Percentiles rank a stretch among this genome's conserved stretches.
These are phyloP conservation scores for Elongisporangium prolatum DNA, from an alignment of 352 stramenopile species.

Conservation along the genomic window DNA sequence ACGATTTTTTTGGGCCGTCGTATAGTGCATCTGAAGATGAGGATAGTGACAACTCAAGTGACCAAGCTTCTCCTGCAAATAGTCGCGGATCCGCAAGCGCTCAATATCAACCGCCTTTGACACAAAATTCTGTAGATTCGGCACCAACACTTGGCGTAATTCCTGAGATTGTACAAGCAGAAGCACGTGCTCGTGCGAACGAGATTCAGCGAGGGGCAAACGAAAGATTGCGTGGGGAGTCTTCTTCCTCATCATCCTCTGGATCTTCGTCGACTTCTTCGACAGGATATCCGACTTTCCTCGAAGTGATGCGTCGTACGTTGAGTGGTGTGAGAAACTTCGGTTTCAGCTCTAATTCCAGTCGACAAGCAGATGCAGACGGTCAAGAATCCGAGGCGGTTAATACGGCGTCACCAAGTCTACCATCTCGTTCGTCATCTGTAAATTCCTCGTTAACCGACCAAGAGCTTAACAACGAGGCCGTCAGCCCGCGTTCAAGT, in stretches of 20 bases:
- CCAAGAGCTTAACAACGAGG: not conserved
- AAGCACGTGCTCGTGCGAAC: constrained; percentile 20
- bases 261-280: constrained; percentile 24
- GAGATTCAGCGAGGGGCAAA: constrained; percentile 9
- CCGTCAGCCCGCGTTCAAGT: not conserved
- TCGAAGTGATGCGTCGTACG: constrained; percentile 47
- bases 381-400: not conserved
- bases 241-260: constrained; percentile 19
- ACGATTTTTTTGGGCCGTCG: constrained; percentile 71
- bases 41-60: constrained; percentile 21
- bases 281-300: constrained; percentile 31
- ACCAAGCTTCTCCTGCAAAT: constrained; percentile 10
- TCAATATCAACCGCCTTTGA: constrained; percentile 1
- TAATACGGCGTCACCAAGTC: not conserved
- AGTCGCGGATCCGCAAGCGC: constrained; percentile 4
- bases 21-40: constrained; percentile 23
- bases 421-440: constrained; percentile 22
- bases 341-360: constrained; percentile 16
- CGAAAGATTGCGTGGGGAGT: constrained; percentile 12
- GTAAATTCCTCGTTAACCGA: constrained; percentile 14
- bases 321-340: constrained; percentile 36
- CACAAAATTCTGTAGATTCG: not conserved
- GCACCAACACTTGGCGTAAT: constrained; percentile 32
- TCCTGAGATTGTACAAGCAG: constrained; percentile 57
- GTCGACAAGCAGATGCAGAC: not conserved